Evolutionary conservation across 1,139 yeast genomes (phyloP).

Genomic region (Pneumocystis oryctolagi): DNA sequence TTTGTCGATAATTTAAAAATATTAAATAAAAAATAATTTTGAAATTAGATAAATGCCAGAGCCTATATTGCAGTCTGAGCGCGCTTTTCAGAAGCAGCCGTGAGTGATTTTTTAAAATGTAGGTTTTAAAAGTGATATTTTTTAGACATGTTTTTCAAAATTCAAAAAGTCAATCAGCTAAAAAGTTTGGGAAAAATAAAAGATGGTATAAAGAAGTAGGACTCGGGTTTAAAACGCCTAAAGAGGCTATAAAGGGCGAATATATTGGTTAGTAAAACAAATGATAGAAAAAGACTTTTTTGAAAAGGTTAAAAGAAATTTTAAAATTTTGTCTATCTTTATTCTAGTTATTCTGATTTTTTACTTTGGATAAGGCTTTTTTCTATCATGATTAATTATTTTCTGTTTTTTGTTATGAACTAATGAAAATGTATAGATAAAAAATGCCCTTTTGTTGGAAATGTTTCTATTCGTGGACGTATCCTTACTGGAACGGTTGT

Average conservation of each 20-base stretch:
- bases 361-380: background rate
- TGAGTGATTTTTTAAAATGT: background rate
- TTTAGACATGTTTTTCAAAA: slow-evolving; percentile 85
- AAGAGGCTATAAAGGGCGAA: slow-evolving; percentile 93
- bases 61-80: slow-evolving; percentile 76
- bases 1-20: background rate
- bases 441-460: slow-evolving; percentile 99
- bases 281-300: background rate
- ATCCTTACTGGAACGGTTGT: slow-evolving; percentile 91
- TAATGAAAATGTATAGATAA: slow-evolving; percentile 35
- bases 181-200: slow-evolving; percentile 60
- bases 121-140: slow-evolving; percentile 34
- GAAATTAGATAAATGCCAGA: background rate
- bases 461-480: slow-evolving; percentile 97
- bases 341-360: background rate
- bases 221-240: slow-evolving; percentile 99
- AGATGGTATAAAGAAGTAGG: slow-evolving; percentile 99
- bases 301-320: background rate
- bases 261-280: slow-evolving; percentile 48
- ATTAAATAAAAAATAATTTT: background rate
- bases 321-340: too few relatives aligned
- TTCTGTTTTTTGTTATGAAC: background rate
- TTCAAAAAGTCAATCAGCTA: slow-evolving; percentile 98
- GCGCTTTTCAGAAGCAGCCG: slow-evolving; percentile 92
- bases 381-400: background rate